Percentiles rank a stretch among this genome's conserved stretches.
These are phyloP conservation scores for Neopestalotiopsis clavispora DNA, from an alignment of 2,329 filamentous ascomycete genomes.

Conservation along the genomic window DNA sequence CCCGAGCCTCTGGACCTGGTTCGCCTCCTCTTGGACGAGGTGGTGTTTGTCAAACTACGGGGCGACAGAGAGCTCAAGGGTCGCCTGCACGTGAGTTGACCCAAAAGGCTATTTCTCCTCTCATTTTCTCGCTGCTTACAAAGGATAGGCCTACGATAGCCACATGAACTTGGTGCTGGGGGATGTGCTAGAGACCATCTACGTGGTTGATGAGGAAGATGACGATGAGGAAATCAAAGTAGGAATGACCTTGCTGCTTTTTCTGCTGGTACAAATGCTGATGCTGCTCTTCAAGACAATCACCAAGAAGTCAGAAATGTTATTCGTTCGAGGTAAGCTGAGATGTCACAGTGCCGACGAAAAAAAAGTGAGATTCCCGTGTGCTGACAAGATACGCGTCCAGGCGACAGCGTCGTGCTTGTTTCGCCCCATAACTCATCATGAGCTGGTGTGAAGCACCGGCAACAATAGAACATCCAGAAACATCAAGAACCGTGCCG, in stretches of 20 bases:
- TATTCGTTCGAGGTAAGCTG: conserved; percentile 90
- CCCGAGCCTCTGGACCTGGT: conserved; percentile 96
- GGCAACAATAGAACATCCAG: not conserved
- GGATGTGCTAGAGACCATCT: conserved; percentile 97
- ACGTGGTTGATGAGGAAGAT: conserved; percentile 87
- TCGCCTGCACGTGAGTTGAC: conserved; percentile 78
- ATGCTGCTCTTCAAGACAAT: conserved; percentile 66
- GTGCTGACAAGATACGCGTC: conserved; percentile 3
- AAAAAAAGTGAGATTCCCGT: not conserved
- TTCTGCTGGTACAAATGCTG: conserved; percentile 3
- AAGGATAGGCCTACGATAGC: conserved; percentile 86
- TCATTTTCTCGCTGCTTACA: conserved; percentile 6
- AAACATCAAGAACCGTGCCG: not conserved
- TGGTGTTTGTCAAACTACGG: conserved; percentile 95
- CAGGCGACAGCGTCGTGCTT: conserved; percentile 75
- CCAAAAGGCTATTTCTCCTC: not conserved
- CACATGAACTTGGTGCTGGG: conserved; percentile 97
- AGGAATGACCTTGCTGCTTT: conserved; percentile 29
- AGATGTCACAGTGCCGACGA: not conserved
- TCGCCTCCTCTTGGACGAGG: conserved; percentile 90
- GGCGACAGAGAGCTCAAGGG: conserved; percentile 96
- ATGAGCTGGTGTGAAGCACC: conserved; percentile 8
- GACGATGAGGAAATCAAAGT: conserved; percentile 80
- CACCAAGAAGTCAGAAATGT: conserved; percentile 97
- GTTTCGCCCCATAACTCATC: conserved; percentile 35